Base-by-base conservation (phyloP, 768 basidiomycete genomes). In the Daedaleopsis nitida region DNA sequence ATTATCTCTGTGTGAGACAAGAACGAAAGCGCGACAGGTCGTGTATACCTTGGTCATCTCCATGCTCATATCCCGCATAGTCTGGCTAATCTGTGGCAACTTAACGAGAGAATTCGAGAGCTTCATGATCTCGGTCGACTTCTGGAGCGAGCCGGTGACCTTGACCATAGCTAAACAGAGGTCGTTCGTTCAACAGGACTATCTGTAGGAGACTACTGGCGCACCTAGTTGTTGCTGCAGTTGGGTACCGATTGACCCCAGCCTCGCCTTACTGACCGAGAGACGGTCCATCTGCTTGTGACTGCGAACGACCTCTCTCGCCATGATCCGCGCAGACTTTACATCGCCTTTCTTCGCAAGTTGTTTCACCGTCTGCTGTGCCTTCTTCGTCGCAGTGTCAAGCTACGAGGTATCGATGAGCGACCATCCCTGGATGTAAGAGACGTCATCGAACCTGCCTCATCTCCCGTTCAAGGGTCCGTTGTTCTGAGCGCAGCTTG, bases 111-210 rank as follows among this genome's bases (percentile, higher is more conserved):
- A 78, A 76, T 96, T 98, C n/a, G 95, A 96, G 44, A 96, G 81
- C 76, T 91, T 98, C 96, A 99, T 98, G 63, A 98, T 98, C 73
- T 98, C 96, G 1, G 96, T 95, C 8, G 95, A 97, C 75, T 95
- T 97, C 76, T 98, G 96, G 63, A 99, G 79, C 7, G 96, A 86
- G n/a, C 97, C 97, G 10, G 97, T 98, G 43, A 98, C 93, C 78
- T 98, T 99, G 64, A 88, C 76, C 89, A 98, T 91, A 0, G 97
- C 97, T 98, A 60, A 10, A 6, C 21, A 47, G 23, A 27, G 38
- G 45, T 13, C 37, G 55, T 11, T 17, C 12, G 19, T 11, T 37
- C 27, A 3, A 38, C 16, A 52, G n/a, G 10, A 17, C 17, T 35
- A 17, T 32, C 27, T 3, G 32, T n/a, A n/a, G 21, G 12, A 42